Base-by-base conservation (phyloP, 2,329 filamentous ascomycete genomes). In the Pseudocercospora eumusae region DNA sequence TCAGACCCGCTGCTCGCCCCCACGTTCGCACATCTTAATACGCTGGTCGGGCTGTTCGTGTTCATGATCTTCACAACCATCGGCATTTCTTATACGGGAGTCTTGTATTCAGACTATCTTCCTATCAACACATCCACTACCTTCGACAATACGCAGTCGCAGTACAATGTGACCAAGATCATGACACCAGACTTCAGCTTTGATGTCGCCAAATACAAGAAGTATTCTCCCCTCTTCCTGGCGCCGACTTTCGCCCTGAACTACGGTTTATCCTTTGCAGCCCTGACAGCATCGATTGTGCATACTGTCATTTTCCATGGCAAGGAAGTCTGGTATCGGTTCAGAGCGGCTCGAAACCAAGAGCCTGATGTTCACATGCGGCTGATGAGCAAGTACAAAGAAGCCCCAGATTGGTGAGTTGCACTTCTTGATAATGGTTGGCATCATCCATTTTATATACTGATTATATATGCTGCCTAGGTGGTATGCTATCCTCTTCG, bases 251-350 rank as follows among this genome's bases (percentile, higher is more conserved):
- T 95, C 72, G 90, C 93, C 20, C 81, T 96, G 44, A 93, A 90
- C 71, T 96, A 96, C 68, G 91, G 88, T 2, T 84, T 96, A 23
- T 91, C 95, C 70, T 96, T 96, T 73, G 92, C 92, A 11, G 90
- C 89, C 1, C 80, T 96, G 20, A 88, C 91, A 23, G 89, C 91
- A 1, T 80, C 96, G 11, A 78, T 96, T 18, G 91, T 90, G 0
- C 91, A 96, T 73, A 96, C 91, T 0, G 80, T 84, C 21, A 90
- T 91, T 71, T 95, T 91, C 90, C 91, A 96, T 70, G 91, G 92
- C 13, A 85, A 84, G 67, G 91, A 95, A 72, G 93, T 96, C 20
- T 88, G 85, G 86, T 85, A 81, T 44, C 90, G 93, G 68, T 92
- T 90, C 83, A 87, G 84, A 68, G 83, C 71, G 9, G 60, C 63